These are phyloP conservation scores for Candida glucosophila DNA, from an alignment of 1,139 yeast species.

Conservation along the genomic window DNA sequence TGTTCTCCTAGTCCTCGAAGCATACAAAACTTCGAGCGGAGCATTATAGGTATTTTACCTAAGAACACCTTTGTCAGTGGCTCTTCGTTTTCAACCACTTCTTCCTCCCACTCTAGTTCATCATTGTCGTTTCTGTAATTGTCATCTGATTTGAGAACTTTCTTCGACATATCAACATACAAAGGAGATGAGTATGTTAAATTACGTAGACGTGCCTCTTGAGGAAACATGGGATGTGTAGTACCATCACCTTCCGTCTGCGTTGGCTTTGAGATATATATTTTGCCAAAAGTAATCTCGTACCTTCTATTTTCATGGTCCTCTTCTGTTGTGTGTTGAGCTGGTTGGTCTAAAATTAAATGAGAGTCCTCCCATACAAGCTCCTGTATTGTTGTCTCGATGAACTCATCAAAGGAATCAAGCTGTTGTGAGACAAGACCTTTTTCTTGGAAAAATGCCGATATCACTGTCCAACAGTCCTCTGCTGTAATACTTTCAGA, in stretches of 20 bases:
- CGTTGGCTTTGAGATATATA: constrained; percentile 91
- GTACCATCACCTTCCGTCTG: constrained; percentile 99
- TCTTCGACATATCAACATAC: constrained; percentile 91
- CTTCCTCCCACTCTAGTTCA: constrained; percentile 65
- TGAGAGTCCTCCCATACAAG: constrained; percentile 94
- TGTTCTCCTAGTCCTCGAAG: constrained; percentile 88
- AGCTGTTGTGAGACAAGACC: constrained; percentile 97
- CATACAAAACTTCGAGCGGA: constrained; percentile 93
- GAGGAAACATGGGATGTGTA: constrained; percentile 97
- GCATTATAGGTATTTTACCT: constrained; percentile 97
- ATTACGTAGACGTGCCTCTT: constrained; percentile 93
- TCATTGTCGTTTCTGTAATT: constrained; percentile 51
- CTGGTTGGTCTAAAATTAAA: constrained; percentile 92
- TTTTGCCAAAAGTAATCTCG: constrained; percentile 94
- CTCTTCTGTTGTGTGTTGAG: constrained; percentile 88
- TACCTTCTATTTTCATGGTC: constrained; percentile 88
- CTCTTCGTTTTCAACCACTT: constrained; percentile 47
- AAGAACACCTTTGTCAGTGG: constrained; percentile 69
- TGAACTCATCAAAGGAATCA: constrained; percentile 96
- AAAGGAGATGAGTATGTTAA: constrained; percentile 93
- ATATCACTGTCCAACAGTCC: constrained; percentile 98
- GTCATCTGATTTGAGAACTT: constrained; percentile 79
- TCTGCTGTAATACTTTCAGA: constrained; percentile 83
- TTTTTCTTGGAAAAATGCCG: constrained; percentile 91
- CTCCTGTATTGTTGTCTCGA: constrained; percentile 93